Conservation (phyloP, 1,139 yeast genomes). For the Yamadazyma taylorii region DNA sequence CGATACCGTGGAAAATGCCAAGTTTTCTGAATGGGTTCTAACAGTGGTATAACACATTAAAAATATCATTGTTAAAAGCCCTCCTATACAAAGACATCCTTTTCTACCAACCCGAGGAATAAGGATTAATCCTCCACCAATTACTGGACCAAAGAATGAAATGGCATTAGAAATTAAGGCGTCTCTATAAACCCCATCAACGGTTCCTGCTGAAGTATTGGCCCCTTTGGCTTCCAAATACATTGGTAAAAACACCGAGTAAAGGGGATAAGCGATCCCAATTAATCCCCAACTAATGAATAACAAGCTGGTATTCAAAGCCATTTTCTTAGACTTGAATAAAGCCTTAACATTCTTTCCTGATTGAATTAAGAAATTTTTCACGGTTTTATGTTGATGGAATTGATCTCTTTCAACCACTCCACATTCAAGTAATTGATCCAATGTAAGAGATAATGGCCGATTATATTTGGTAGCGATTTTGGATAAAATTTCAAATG, state of each 20-base stretch:
- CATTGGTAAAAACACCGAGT: constrained; percentile 50
- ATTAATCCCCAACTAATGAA: constrained; percentile 49
- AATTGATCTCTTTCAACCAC: constrained; percentile 20
- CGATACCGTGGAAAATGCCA: constrained; percentile 53
- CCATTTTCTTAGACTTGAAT: constrained; percentile 39
- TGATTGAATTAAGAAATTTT: constrained; percentile 16
- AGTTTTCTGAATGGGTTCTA: constrained; percentile 48
- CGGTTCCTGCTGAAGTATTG: constrained; percentile 32
- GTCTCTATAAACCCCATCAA: constrained; percentile 49
- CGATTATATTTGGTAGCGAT: constrained; percentile 32
- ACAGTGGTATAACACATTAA: constrained; percentile 59
- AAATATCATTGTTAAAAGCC: constrained; percentile 51
- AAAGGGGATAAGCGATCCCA: constrained; percentile 54
- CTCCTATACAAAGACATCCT: constrained; percentile 57
- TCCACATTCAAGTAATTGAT: constrained; percentile 30
- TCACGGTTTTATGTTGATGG: constrained; percentile 18
- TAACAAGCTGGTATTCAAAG: constrained; percentile 39
- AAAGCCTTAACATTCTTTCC: constrained; percentile 30
- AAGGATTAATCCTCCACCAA: constrained; percentile 48
- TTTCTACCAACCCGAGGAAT: constrained; percentile 53
- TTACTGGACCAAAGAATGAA: constrained; percentile 57
- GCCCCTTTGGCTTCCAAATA: constrained; percentile 50
- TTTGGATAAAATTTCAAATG: constrained; percentile 26
- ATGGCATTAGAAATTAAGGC: constrained; percentile 50
- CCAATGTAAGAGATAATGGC: constrained; percentile 28